Base-by-base conservation (phyloP, 208 protist genomes). In the Acanthamoeba royreba region DNA sequence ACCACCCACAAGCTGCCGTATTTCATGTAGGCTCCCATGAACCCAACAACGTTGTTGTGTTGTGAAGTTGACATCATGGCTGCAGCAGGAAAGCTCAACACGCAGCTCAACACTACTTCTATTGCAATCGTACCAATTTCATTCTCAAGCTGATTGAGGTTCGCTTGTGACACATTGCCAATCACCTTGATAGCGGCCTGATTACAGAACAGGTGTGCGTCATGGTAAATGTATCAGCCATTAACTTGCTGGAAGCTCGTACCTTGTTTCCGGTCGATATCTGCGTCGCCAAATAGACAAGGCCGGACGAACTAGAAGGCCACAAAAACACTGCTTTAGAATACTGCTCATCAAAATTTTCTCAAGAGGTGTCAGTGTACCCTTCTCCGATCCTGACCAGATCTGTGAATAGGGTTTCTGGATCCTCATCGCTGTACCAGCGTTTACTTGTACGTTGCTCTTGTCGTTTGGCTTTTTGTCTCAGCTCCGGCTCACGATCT, bases 371-470 rank as follows among this genome's bases (percentile, higher is more conserved):
- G n/a, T 22, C 13, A 58, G 13, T 22, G 58, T n/a, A 69, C 22
- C 79, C 79, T 42, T 88, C 79, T 25, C 79, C 79, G 79, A 88
- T 88, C 79, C 61, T 88, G 47, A 63, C 49, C 19, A 88, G 79
- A 47, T 88, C 79, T 28, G 43, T 42, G 25, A 88, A 88, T 28
- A 46, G 79, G 4, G 49, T 25, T 33, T 38, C 49, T 19, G 79
- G 79, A 47, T 88, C 79, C 28, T 88, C 79, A 19, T 81, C 69
- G 40, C 69, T 81, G 69, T 49, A 81, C 69, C 69, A 81, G 9
- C 69, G 69, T 25, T 81, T 43, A 3, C 38, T 13, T 11, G 40
- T 35, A 35, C 35, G 69, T 5, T 46, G 11, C 40, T 81, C 9
- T 22, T 47, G 69, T 25, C 9, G 5, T 11, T 77, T 15, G 22